Evolutionary conservation across 176 grass and related monocot species (phyloP).

Genomic region (Lolium multiflorum): DNA sequence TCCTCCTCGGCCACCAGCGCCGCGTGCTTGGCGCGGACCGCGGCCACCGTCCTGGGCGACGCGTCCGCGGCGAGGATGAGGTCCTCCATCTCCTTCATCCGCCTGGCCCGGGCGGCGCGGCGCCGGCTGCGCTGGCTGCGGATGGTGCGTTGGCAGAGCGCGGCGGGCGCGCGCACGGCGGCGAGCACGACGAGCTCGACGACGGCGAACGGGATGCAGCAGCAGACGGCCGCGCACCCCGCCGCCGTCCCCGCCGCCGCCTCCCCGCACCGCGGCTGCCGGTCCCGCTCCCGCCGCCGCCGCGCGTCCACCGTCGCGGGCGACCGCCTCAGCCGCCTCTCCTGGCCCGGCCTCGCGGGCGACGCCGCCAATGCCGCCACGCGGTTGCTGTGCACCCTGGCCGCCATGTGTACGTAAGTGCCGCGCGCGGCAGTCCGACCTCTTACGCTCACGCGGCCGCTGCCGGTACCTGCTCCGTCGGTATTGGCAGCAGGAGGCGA

Average conservation of each 20-base stretch:
- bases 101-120: neutral
- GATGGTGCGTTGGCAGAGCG: conserved; percentile 54
- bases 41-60: conserved; percentile 16
- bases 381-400: neutral
- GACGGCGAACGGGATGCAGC: conserved; percentile 73
- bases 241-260: conserved; percentile 77
- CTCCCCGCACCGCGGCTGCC: conserved; percentile 55
- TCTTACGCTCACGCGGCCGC: neutral
- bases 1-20: neutral
- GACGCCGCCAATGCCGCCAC: neutral
- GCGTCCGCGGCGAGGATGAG: conserved; percentile 13
- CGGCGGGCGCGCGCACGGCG: conserved; percentile 64
- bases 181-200: conserved; percentile 69
- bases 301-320: conserved; percentile 24
- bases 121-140: neutral
- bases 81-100: conserved; percentile 38
- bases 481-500: neutral
- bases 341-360: neutral
- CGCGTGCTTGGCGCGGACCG: neutral
- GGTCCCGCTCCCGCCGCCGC: conserved; percentile 26
- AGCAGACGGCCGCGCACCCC: conserved; percentile 65
- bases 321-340: conserved; percentile 34
- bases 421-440: neutral
- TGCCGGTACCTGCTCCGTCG: neutral
- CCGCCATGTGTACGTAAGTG: neutral